phyloP scores from a whole-genome alignment of 2,329 filamentous ascomycete genomes.

The Coniochaeta sp. region DNA sequence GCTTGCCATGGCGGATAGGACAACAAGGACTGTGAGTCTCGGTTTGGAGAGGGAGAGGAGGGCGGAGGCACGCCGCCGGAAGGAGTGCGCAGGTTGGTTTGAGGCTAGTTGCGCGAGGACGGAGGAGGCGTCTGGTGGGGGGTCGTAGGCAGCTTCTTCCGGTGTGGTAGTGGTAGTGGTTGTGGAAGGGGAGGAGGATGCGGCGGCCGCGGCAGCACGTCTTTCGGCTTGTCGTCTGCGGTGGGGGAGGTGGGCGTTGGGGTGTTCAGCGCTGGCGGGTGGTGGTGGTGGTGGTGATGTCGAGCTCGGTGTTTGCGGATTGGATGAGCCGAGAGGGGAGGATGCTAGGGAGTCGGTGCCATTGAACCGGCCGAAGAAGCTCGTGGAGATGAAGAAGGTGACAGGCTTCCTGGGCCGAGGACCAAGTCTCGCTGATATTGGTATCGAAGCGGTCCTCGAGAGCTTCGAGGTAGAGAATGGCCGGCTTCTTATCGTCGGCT shows the following conservation, averaged over 20 bases:
- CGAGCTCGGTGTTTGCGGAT: neutral
- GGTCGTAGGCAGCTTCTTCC: conserved; percentile 5
- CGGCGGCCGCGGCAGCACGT: conserved; percentile 11
- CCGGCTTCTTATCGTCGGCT: conserved; percentile 2
- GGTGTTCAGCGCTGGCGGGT: conserved; percentile 2
- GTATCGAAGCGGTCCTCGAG: conserved; percentile 9
- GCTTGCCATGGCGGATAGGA: conserved; percentile 81
- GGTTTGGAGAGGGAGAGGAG: conserved; percentile 94
- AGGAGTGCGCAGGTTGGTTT: conserved; percentile 39
- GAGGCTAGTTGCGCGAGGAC: conserved; percentile 46
- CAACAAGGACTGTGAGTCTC: conserved; percentile 82
- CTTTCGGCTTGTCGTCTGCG: conserved; percentile 19
- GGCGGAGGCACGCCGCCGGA: conserved; percentile 64
- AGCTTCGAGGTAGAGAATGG: conserved; percentile 16
- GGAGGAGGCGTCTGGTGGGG: conserved; percentile 37
- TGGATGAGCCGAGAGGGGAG: neutral
- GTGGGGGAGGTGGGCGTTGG: conserved; percentile 16
- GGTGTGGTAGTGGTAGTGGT: neutral
- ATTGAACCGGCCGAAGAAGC: conserved; percentile 20
- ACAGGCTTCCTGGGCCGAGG: conserved; percentile 18
- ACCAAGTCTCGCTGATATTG: conserved; percentile 6
- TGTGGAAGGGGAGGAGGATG: neutral
- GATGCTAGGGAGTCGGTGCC: conserved; percentile 10
- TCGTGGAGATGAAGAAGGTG: conserved; percentile 26
- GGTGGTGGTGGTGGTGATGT: neutral